Percentiles rank a stretch among this genome's conserved stretches.
These are phyloP conservation scores for Blastobotrys serpentis DNA, from an alignment of 1,139 yeast species.

Conservation along the genomic window DNA sequence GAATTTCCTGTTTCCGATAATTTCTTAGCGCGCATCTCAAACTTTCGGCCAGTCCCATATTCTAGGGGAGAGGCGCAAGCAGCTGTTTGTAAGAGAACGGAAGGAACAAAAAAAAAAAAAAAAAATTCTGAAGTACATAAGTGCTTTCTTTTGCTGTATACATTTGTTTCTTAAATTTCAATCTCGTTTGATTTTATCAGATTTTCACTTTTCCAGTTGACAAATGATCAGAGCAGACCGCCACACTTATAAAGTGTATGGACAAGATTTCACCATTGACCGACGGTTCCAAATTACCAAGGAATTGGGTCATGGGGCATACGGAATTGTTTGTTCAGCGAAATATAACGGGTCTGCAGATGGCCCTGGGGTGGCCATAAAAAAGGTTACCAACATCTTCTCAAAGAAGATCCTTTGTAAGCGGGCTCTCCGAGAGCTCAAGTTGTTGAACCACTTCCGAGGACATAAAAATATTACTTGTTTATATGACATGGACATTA, in stretches of 20 bases:
- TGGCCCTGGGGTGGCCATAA: conserved; percentile 73
- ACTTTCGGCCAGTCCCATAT: conserved; percentile 4
- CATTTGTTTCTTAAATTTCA: background rate
- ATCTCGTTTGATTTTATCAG: background rate
- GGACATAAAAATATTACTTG: conserved; percentile 86
- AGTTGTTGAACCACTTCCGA: conserved; percentile 83
- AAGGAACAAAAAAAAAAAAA: background rate
- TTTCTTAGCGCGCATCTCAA: background rate
- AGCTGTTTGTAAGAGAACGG: no score
- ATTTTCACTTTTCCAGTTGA: background rate
- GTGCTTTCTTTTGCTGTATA: background rate
- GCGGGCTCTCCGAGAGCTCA: conserved; percentile 85
- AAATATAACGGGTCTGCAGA: conserved; percentile 68
- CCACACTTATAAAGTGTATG: conserved; percentile 62
- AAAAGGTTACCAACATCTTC: conserved; percentile 86
- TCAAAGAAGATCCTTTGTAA: conserved; percentile 86
- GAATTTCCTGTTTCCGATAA: background rate
- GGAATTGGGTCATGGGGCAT: conserved; percentile 96
- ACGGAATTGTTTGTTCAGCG: conserved; percentile 95
- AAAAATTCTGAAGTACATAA: background rate
- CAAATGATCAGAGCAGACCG: conserved; percentile 34
- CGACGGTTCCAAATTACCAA: conserved; percentile 79
- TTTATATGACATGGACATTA: conserved; percentile 88
- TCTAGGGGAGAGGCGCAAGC: conserved; percentile 3
- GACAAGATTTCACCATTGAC: conserved; percentile 88